phyloP scores from a whole-genome alignment of 768 basidiomycete genomes.

The Lentinula sp. region DNA sequence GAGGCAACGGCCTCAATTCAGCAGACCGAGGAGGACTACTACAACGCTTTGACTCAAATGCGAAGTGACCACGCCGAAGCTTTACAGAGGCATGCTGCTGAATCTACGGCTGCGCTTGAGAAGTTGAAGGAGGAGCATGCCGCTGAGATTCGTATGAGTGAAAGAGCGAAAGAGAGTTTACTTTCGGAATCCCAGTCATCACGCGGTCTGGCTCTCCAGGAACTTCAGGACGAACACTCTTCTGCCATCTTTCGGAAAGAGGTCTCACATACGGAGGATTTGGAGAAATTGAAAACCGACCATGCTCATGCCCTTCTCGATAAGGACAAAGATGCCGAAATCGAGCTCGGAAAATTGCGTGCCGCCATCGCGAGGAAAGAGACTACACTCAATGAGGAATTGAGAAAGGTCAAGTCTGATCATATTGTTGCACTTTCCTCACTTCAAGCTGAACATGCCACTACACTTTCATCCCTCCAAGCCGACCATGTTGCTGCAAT shows the following conservation, averaged over 20 bases:
- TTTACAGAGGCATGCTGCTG: slow-evolving; percentile 54
- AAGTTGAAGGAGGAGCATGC: slow-evolving; percentile 74
- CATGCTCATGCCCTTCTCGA: slow-evolving; percentile 33
- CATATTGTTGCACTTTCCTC: slow-evolving; percentile 19
- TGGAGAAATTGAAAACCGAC: slow-evolving; percentile 50
- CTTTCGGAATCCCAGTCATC: slow-evolving; percentile 71
- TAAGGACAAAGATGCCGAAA: slow-evolving; percentile 57
- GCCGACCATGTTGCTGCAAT: slow-evolving; percentile 52
- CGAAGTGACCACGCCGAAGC: slow-evolving; percentile 66
- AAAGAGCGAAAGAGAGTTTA: slow-evolving; percentile 70
- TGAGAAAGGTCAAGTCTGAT: slow-evolving; percentile 50
- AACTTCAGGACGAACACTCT: slow-evolving; percentile 68
- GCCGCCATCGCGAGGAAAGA: slow-evolving; percentile 65
- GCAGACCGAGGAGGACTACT: slow-evolving; percentile 76
- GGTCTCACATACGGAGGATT: slow-evolving; percentile 52
- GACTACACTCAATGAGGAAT: slow-evolving; percentile 53
- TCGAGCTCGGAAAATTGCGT: slow-evolving; percentile 55
- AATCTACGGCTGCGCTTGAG: slow-evolving; percentile 58
- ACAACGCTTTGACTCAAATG: slow-evolving; percentile 72
- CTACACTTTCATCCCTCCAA: slow-evolving; percentile 54
- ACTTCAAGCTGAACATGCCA: slow-evolving; percentile 57
- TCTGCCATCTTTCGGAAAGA: slow-evolving; percentile 63
- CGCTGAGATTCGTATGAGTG: slow-evolving; percentile 63
- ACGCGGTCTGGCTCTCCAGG: slow-evolving; percentile 52
- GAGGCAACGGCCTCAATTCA: slow-evolving; percentile 51